A percentile compares a stretch with the other conserved stretches of the same genome.
These are phyloP conservation scores for Sphaceloma murrayae DNA, from an alignment of 2,329 filamentous ascomycete genomes.

Conservation along the genomic window DNA sequence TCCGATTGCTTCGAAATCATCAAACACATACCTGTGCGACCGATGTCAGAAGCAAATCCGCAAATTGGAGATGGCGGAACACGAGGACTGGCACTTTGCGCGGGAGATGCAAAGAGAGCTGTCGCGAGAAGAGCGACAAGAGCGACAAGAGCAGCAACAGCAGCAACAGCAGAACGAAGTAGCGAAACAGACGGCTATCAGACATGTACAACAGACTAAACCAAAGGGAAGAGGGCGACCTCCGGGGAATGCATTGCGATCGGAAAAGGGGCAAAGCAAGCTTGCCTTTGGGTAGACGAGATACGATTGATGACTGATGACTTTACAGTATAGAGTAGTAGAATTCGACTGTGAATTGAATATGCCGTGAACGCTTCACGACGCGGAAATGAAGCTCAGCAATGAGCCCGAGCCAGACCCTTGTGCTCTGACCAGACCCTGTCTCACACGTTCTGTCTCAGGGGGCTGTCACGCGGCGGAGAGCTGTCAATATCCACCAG, in stretches of 20 bases:
- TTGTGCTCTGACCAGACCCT: too few relatives aligned
- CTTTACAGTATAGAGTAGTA: too few relatives aligned
- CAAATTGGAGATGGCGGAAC: conserved; percentile 55
- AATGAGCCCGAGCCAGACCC: too few relatives aligned
- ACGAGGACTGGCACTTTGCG: conserved; percentile 91
- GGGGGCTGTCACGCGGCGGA: too few relatives aligned
- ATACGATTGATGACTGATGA: too few relatives aligned
- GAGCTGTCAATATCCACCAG: too few relatives aligned
- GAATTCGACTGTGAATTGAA: too few relatives aligned
- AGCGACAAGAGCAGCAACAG: conserved; percentile 21
- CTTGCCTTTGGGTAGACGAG: conserved; percentile 34
- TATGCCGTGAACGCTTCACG: too few relatives aligned
- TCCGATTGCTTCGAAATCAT: background rate
- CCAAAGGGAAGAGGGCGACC: conserved; percentile 31
- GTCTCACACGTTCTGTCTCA: too few relatives aligned
- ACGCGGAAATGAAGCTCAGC: too few relatives aligned
- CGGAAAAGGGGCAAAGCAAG: conserved; percentile 38
- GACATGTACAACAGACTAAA: conserved; percentile 8
- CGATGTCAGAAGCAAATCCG: conserved; percentile 37
- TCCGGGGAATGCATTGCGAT: conserved; percentile 22
- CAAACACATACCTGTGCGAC: conserved; percentile 12
- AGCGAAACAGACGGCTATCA: conserved; percentile 12
- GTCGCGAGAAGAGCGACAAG: conserved; percentile 26
- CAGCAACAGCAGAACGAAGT: conserved; percentile 17
- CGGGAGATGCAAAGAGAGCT: conserved; percentile 68